phyloP scores from a whole-genome alignment of 148 eudicot species.

The Beta vulgaris region DNA sequence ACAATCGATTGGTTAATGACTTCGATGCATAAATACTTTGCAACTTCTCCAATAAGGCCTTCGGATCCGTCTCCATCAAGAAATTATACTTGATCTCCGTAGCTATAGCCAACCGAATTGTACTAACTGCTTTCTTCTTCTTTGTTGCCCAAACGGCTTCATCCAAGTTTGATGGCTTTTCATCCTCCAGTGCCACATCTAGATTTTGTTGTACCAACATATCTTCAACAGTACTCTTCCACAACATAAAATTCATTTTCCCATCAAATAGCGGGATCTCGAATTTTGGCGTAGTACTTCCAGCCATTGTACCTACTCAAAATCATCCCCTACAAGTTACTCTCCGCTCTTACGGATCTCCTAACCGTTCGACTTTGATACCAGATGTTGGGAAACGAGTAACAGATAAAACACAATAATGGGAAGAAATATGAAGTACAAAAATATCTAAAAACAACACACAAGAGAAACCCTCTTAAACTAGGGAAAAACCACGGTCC shows the following conservation, averaged over 20 bases:
- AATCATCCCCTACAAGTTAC: constrained; percentile 11
- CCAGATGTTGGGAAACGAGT: not conserved
- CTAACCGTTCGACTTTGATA: not conserved
- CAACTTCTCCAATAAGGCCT: not conserved
- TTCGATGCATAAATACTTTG: not conserved
- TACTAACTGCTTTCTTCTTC: not conserved
- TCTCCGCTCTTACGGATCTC: not conserved
- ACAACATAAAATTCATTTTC: not conserved
- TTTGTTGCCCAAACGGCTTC: not conserved
- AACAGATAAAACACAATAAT: not conserved
- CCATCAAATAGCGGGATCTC: constrained; percentile 8
- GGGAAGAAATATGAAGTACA: not conserved
- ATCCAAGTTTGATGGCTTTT: not conserved
- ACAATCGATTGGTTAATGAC: not conserved
- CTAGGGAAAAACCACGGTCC: too few species aligned
- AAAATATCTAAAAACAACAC: not conserved
- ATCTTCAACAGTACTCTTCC: not conserved
- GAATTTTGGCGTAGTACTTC: not conserved
- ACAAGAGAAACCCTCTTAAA: too few species aligned
- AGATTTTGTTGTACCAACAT: not conserved
- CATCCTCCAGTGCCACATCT: not conserved
- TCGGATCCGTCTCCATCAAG: not conserved
- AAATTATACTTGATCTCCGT: not conserved
- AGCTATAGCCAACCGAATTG: not conserved
- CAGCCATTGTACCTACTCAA: not conserved